These are phyloP conservation scores for Rhizophora mangle DNA, from an alignment of 345 rosid genomes.

Conservation along the genomic window DNA sequence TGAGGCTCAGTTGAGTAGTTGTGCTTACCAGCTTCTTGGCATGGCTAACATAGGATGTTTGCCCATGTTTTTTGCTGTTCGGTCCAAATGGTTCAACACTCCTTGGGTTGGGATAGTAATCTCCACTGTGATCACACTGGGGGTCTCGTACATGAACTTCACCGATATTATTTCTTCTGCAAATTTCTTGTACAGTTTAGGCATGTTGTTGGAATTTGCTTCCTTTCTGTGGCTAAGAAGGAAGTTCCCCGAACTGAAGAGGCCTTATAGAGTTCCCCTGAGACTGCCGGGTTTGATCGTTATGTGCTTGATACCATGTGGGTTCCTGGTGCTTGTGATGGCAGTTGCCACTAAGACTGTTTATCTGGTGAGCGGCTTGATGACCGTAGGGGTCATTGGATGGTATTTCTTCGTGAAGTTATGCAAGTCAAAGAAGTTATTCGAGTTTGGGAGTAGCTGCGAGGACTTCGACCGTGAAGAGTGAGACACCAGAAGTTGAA, in stretches of 20 bases:
- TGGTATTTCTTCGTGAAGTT: conserved; percentile 55
- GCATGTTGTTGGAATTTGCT: conserved; percentile 71
- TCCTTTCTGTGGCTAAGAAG: conserved; percentile 62
- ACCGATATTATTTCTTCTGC: conserved; percentile 57
- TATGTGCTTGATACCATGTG: conserved; percentile 64
- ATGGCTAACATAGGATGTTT: conserved; percentile 71
- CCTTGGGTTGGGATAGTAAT: conserved; percentile 75
- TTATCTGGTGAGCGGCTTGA: conserved; percentile 51
- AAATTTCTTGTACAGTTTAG: conserved; percentile 68
- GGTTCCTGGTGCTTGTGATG: conserved; percentile 49
- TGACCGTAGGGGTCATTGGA: conserved; percentile 59
- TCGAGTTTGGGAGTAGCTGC: conserved; percentile 32
- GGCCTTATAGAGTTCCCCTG: conserved; percentile 65
- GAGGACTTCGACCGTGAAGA: conserved; percentile 13
- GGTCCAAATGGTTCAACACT: conserved; percentile 67
- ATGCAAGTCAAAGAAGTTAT: conserved; percentile 45
- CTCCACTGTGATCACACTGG: conserved; percentile 46
- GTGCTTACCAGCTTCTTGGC: conserved; percentile 69
- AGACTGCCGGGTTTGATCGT: conserved; percentile 41
- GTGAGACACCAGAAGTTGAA: too few relatives aligned
- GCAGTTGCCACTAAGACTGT: conserved; percentile 56
- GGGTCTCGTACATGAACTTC: conserved; percentile 51
- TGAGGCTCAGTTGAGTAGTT: conserved; percentile 79
- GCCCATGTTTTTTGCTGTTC: conserved; percentile 43
- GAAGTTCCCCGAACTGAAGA: conserved; percentile 45